Conservation (phyloP, 805 yeast genomes). For the Spathaspora hagerdaliae region DNA sequence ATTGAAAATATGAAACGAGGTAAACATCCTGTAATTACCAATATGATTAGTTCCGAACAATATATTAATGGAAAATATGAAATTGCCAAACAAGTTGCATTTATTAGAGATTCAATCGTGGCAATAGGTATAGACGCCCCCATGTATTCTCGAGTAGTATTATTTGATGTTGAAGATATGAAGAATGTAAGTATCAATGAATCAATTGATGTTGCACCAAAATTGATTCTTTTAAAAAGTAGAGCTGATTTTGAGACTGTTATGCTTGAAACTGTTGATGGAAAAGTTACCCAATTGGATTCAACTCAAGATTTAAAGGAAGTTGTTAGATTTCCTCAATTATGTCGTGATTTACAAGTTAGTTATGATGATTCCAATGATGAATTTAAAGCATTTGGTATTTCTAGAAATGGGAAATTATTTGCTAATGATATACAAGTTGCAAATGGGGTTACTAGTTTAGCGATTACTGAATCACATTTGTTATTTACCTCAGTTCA, state of each 20-base stretch:
- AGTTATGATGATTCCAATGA: slow-evolving; percentile 24
- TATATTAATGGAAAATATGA: slow-evolving; percentile 39
- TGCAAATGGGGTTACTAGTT: slow-evolving; percentile 76
- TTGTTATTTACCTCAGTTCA: slow-evolving; percentile 85
- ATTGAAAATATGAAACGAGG: slow-evolving; percentile 47
- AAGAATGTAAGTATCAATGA: slow-evolving; percentile 37
- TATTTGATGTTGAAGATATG: slow-evolving; percentile 44
- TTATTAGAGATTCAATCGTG: slow-evolving; percentile 46
- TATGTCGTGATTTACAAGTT: slow-evolving; percentile 58
- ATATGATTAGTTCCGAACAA: slow-evolving; percentile 26
- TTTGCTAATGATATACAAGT: slow-evolving; percentile 58
- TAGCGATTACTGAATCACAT: slow-evolving; percentile 66
- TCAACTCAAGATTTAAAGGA: slow-evolving; percentile 24
- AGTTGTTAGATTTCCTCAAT: slow-evolving; percentile 58
- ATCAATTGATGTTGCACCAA: slow-evolving; percentile 43
- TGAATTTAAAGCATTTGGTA: slow-evolving; percentile 52
- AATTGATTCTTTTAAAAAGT: slow-evolving; percentile 54
- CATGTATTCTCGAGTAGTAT: slow-evolving; percentile 45
- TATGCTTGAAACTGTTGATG: slow-evolving; percentile 61
- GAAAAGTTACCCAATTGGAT: slow-evolving; percentile 45
- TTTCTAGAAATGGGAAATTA: slow-evolving; percentile 71
- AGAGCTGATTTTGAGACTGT: slow-evolving; percentile 48
- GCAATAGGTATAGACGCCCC: slow-evolving; percentile 60
- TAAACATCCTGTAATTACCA: slow-evolving; percentile 40
- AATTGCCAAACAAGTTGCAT: slow-evolving; percentile 59